Evolutionary conservation across 441 rosid genomes (phyloP), one percentile per base, ranked within the genome.

Genomic region (Raphanus hybrid): DNA sequence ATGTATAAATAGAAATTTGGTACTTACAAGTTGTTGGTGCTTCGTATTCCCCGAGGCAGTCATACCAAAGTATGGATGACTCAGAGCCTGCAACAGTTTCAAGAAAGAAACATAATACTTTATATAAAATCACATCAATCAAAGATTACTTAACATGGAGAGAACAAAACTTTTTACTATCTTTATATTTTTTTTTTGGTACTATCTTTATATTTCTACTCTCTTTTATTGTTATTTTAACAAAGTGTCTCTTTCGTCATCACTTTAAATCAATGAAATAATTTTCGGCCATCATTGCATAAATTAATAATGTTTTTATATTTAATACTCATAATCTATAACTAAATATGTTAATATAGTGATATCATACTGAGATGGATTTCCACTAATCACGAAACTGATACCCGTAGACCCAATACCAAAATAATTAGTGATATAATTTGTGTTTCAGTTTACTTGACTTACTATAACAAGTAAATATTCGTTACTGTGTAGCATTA

Each of bases 21-120:
- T 80, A 64, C 73, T 75, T 75, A 80, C 82, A 72, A 81, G 89
- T 78, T 89, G 90, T 32, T 84, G 92, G 79, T 75, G 93, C 84
- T 89, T 88, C 80, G 82, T 76, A 73, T 82, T 89, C 65, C 85
- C 84, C 9, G 96, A 85, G 73, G 89, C 93, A 80, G 69, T 74
- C 67, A 75, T 82, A 84, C 91, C 97, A 87, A 93, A 83, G 97
- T 96, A 96, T 75, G 99, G 99, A 75, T 86, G 84, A 85, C 99
- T 91, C 71, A 94, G 91, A 65, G 98, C 98, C 99, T 94, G 87
- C 50, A 74, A 74, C 65, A 75, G 70, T 69, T 70, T 43, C 27
- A 8, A 35, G 64, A 60, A 48, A 34, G 5, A 52, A 60, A 14
- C 54, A 78, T 55, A 43, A 54, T 68, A 60, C 69, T 63, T 54